Base-by-base conservation (phyloP, 1,284 basidiomycete species). In the Pascua guehoae region DNA sequence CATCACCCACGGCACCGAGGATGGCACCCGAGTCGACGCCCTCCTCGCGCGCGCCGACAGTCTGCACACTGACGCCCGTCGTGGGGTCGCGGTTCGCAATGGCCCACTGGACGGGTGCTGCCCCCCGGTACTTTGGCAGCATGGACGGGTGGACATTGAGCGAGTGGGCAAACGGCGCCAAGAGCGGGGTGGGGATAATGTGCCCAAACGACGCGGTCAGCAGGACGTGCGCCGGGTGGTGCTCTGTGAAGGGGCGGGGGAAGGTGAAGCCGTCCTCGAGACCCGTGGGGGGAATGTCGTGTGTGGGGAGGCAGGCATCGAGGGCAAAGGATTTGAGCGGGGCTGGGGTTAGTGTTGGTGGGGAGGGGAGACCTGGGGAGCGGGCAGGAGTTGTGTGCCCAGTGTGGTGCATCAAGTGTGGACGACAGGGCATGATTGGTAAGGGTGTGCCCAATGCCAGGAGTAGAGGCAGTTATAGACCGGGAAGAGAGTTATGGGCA, bases 101-200 rank as follows among this genome's bases (percentile, higher is more conserved):
- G 0, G 88, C 83, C 74, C 87, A 89, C 72, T 98, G 95, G 41
- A 98, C 88, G 0, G 94, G 95, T 1, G 93, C 90, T 0, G 95
- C 86, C 0, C 95, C 95, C 24, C 93, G 84, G 74, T 91, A 91
- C n/a, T 81, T 77, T 0, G 94, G 95, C 18, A 98, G 81, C 0
- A 93, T 78, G 16, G 91, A 95, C 0, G 94, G 93, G 68, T 98
- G 95, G 5, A 98, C 84, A 69, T 98, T 97, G 44, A 98, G 79
- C n/a, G 87, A 79, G 51, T 85, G 83, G 0, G 81, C 79, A 66
- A 96, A 96, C 36, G 81, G 77, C n/a, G 80, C 69, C 4, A 96
- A 83, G 46, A 92, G 78, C 0, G 78, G 65, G 2, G 81, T 72
- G 0, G 91, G 85, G 18, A 97, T 82, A 60, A 97, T 88, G 52